Base-by-base conservation (phyloP, 1,139 yeast genomes). In the Yamadazyma oceani region DNA sequence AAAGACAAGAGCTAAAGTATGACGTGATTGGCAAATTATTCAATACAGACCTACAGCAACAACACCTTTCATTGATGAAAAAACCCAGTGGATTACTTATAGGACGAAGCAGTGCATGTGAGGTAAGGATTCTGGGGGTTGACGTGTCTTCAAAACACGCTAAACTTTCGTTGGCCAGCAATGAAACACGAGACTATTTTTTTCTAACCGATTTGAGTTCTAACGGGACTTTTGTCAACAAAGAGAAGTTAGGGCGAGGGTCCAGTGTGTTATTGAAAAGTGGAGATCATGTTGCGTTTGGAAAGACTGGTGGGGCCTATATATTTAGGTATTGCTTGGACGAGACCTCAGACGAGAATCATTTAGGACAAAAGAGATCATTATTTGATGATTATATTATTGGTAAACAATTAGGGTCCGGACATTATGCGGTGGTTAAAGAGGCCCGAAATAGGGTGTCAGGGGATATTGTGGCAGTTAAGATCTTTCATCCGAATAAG, bases 361-460 rank as follows among this genome's bases (percentile, higher is more conserved):
- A 37, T 42, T 36, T 54, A 32, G 46, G 46, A 11, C 47, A 45
- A 13, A 54, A 52, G 43, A 46, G 51, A 33, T 63, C 81, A 7
- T 78, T 83, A 44, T 79, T 73, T 46, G 85, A 82, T 51, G 75
- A 75, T 43, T 85, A 82, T 51, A 64, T 78, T 1, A 48, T 82
- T 27, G 85, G 86, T 0, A 69, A 66, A 40, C 78, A 81, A 45
- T 60, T 85, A 19, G 94, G 94, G 0, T 64, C 83, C 3, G 94
- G 94, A 0, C 92, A 83, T 59, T 85, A 84, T 55, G 92, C 92
- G 1, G 78, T 80, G 14, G 94, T 85, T 2, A 81, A 78, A 53
- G 87, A 82, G 46, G 88, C 88, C 2, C 64, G 71, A 16, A 72
- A 77, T 46, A 73, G 80, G 45, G 57, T 61, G 12, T 71, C 81